Percentiles rank a stretch among this genome's conserved stretches.
phyloP scores from a whole-genome alignment of 192 early-diverging fungal species.

The Linnemannia exigua region DNA sequence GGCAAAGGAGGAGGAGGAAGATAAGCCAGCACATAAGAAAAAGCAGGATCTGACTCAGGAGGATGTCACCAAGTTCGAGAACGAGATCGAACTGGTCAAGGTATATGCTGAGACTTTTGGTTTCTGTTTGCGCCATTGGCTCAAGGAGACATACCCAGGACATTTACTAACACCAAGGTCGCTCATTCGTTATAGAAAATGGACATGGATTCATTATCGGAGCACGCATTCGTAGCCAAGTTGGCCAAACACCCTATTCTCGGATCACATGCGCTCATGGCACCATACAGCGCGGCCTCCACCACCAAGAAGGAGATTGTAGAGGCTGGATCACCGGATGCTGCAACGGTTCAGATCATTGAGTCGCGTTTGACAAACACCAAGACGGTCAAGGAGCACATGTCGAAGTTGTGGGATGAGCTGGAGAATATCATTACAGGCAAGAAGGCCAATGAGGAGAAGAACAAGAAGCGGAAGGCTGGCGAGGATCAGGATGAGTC shows the following conservation, averaged over 20 bases:
- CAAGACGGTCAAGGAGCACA: slow-evolving; percentile 41
- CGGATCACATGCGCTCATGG: slow-evolving; percentile 41
- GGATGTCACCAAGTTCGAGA: slow-evolving; percentile 45
- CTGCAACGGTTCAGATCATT: slow-evolving; percentile 21
- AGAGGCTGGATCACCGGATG: slow-evolving; percentile 12
- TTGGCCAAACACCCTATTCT: slow-evolving; percentile 48
- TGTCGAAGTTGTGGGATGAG: slow-evolving; percentile 48
- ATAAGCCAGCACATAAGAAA: slow-evolving; percentile 23
- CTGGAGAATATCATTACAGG: slow-evolving; percentile 50
- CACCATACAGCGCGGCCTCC: slow-evolving; percentile 15
- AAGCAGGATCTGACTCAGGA: slow-evolving; percentile 40
- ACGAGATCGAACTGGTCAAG: slow-evolving; percentile 48
- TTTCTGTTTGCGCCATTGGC: neutral
- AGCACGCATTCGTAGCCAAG: slow-evolving; percentile 35
- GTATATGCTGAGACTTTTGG: neutral
- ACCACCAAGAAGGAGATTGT: slow-evolving; percentile 16
- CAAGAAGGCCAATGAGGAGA: slow-evolving; percentile 23
- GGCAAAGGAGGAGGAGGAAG: slow-evolving; percentile 10
- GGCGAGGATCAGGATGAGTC: slow-evolving; percentile 38
- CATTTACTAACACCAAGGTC: neutral
- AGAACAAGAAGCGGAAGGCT: slow-evolving; percentile 51
- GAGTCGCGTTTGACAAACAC: slow-evolving; percentile 42
- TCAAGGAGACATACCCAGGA: neutral
- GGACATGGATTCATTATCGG: slow-evolving; percentile 50
- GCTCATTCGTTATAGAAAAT: slow-evolving; percentile 23